phyloP scores from a whole-genome alignment of 768 basidiomycete species.

The Termitomyces sp. region DNA sequence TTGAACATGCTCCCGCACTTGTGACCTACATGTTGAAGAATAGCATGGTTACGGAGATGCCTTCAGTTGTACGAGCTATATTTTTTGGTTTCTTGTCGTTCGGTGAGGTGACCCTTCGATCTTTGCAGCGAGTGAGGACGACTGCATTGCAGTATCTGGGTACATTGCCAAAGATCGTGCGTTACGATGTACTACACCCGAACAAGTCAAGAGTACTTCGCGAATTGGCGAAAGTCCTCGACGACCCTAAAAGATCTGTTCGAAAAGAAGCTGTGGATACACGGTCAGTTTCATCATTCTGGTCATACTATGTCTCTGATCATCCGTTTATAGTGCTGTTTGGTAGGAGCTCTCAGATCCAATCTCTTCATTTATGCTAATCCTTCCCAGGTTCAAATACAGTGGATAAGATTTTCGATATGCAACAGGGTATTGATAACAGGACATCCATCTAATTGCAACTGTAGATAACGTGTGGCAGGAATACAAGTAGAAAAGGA shows the following conservation, averaged over 20 bases:
- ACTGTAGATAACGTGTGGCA: constrained; percentile 12
- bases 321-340: constrained; percentile 32
- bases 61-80: constrained; percentile 45
- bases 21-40: constrained; percentile 71
- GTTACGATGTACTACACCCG: constrained; percentile 82
- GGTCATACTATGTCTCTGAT: neutral
- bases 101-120: neutral
- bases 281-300: constrained; percentile 26
- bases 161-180: constrained; percentile 68
- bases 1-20: constrained; percentile 70
- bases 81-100: neutral
- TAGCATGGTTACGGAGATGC: constrained; percentile 44
- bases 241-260: constrained; percentile 86
- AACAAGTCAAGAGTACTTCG: constrained; percentile 71
- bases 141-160: constrained; percentile 75
- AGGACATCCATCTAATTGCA: constrained; percentile 24
- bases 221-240: constrained; percentile 70
- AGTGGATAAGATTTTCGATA: constrained; percentile 35
- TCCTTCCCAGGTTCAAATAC: constrained; percentile 51
- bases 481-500: constrained; percentile 25
- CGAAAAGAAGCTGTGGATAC: constrained; percentile 89
- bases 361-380: constrained; percentile 11
- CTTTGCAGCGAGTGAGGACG: constrained; percentile 64
- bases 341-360: constrained; percentile 33
- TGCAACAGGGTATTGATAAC: constrained; percentile 13